Conservation (phyloP, 2,329 filamentous ascomycete species). For the Colletotrichum sp. region DNA sequence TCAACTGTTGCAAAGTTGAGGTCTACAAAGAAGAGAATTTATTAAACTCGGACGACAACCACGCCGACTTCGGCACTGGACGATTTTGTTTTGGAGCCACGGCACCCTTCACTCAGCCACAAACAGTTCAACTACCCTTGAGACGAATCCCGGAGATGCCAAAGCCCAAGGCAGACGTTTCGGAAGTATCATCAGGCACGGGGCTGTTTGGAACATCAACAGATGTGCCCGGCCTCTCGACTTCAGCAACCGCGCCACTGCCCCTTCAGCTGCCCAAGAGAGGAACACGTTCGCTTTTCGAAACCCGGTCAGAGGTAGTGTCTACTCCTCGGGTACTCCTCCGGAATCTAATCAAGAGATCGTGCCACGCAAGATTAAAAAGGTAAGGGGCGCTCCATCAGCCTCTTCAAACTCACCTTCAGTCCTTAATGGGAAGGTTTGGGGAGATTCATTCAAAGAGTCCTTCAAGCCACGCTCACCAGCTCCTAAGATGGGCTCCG, state of each 20-base stretch:
- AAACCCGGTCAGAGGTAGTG: neutral
- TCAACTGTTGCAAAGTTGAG: neutral
- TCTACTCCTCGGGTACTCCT: neutral
- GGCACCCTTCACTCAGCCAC: neutral
- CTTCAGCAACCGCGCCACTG: neutral
- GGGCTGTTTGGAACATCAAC: neutral
- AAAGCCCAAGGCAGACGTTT: neutral
- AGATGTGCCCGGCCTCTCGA: neutral
- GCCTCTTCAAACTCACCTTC: neutral
- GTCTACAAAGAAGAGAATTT: neutral
- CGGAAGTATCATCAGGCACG: neutral
- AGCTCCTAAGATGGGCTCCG: neutral
- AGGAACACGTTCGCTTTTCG: neutral
- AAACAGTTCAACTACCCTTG: neutral
- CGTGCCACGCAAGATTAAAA: neutral
- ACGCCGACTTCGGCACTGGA: neutral
- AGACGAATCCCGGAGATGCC: neutral
- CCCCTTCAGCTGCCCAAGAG: neutral
- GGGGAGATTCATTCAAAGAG: neutral
- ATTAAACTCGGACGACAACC: neutral
- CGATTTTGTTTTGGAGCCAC: neutral
- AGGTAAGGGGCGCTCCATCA: neutral
- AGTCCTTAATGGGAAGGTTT: neutral
- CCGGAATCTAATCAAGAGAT: neutral
- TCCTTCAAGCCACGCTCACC: neutral